Base-by-base conservation (phyloP, 768 basidiomycete genomes). In the Rhodotorula babjevae region DNA sequence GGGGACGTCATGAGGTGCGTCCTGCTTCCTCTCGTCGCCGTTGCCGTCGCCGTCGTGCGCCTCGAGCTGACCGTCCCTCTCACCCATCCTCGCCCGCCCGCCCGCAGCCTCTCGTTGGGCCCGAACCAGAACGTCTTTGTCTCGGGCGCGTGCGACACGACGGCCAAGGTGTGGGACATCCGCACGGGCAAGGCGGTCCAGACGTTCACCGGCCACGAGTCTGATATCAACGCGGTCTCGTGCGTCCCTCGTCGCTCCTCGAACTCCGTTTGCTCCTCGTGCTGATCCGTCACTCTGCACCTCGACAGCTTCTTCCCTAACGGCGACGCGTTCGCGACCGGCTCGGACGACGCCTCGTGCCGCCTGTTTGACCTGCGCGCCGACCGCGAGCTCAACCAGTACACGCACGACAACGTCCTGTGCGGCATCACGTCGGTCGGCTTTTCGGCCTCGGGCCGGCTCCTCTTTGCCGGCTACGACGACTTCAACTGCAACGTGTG, bases 401-500 rank as follows among this genome's bases (percentile, higher is more conserved):
- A 94, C 83, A 94, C 92, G 4, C 94, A 98, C 81, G 95, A 98
- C 83, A 98, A 98, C 82, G 97, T 99, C 78, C 86, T 98, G 25
- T 98, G 95, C 79, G 95, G 96, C 74, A 96, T 99, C 82, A 99
- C 95, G 23, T 97, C 94, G 9, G 96, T 99, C 76, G 95, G 93
- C 23, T 99, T 99, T 85, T 98, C 95, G 9, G 91, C 92, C 77
- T 97, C 94, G 40, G 95, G 95, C 50, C 90, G 95, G 71, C 92
- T 99, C 78, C 85, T 99, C 52, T 99, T 99, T 77, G 95, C 96
- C 75, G 95, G 95, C 55, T 99, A 99, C 81, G 95, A 99, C 82
- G 95, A 99, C 80, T 98, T 96, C 91, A 98, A 96, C 77, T 94
- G 93, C 85, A 99, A 99, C 80, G 95, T 98, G 63, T 99, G 95